phyloP scores from a whole-genome alignment of 1,284 basidiomycete genomes.

The Boletus semigastroideus region DNA sequence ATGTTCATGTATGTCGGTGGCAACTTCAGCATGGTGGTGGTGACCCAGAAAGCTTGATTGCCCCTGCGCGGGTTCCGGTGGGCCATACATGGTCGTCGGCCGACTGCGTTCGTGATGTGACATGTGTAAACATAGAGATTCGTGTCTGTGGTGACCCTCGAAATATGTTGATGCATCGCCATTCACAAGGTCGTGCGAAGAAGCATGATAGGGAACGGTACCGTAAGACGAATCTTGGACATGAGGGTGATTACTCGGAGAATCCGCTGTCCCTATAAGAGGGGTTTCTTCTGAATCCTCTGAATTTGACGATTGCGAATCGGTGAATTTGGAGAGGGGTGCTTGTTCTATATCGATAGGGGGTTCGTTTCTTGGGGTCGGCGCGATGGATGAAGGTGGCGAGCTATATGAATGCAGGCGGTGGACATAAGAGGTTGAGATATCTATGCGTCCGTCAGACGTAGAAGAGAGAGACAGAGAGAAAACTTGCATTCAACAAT shows the following conservation, averaged over 20 bases:
- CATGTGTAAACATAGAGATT: conserved; percentile 36
- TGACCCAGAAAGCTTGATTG: neutral
- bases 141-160: conserved; percentile 45
- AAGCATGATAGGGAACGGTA: conserved; percentile 9
- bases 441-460: conserved; percentile 41
- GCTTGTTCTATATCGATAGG: conserved; percentile 12
- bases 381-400: conserved; percentile 43
- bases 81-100: conserved; percentile 25
- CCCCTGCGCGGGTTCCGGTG: conserved; percentile 9
- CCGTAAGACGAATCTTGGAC: conserved; percentile 22
- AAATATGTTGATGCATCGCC: conserved; percentile 22
- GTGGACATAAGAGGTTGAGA: conserved; percentile 72
- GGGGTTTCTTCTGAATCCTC: conserved; percentile 20
- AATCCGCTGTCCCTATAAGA: conserved; percentile 13
- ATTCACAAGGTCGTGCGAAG: conserved; percentile 5
- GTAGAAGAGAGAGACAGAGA: neutral
- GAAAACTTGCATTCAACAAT: conserved; percentile 66
- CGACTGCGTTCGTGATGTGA: conserved; percentile 37
- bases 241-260: conserved; percentile 8
- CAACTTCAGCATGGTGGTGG: conserved; percentile 8
- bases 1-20: neutral
- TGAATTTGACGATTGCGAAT: neutral
- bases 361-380: conserved; percentile 14
- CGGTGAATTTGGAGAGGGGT: conserved; percentile 6
- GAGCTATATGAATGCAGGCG: conserved; percentile 60